Conservation (phyloP, 208 protist species). For the Leishmania tarentolae region DNA sequence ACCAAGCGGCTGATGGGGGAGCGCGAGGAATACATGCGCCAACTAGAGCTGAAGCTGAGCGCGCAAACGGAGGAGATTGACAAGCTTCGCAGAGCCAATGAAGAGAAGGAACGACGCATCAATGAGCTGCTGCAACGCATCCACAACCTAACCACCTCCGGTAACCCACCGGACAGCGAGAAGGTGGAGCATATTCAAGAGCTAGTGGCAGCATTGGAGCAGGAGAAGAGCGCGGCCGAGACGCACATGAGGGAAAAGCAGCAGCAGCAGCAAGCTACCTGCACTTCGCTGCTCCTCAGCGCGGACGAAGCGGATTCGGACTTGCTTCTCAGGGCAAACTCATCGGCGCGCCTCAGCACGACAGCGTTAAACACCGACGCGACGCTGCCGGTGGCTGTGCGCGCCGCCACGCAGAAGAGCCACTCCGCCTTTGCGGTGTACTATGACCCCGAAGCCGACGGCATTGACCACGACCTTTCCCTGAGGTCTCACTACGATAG, state of each 20-base stretch:
- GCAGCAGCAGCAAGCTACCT: slow-evolving; percentile 19
- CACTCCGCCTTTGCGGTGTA: slow-evolving; percentile 15
- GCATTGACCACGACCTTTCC: slow-evolving; percentile 14
- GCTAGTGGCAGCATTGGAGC: slow-evolving; percentile 67
- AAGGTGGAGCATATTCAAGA: slow-evolving; percentile 58
- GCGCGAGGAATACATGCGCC: slow-evolving; percentile 63
- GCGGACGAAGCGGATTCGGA: not conserved
- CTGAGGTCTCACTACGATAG: slow-evolving; percentile 10
- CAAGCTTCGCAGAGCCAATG: slow-evolving; percentile 52
- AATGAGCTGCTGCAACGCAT: slow-evolving; percentile 64
- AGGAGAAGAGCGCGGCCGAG: slow-evolving; percentile 45
- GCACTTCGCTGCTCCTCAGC: slow-evolving; percentile 5
- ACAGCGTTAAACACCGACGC: not conserved
- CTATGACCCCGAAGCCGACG: slow-evolving; percentile 1
- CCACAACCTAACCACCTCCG: slow-evolving; percentile 18
- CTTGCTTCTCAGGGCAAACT: not conserved
- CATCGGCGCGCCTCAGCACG: not conserved
- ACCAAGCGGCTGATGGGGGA: slow-evolving; percentile 75
- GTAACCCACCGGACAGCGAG: slow-evolving; percentile 15
- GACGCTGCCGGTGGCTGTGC: slow-evolving; percentile 10
- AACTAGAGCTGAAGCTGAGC: slow-evolving; percentile 56
- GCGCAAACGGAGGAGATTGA: slow-evolving; percentile 63
- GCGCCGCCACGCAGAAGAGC: slow-evolving; percentile 12
- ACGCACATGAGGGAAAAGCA: slow-evolving; percentile 30
- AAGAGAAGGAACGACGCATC: slow-evolving; percentile 69